Conservation (phyloP, 176 grass and related monocot species). For the Bothriochloa decipiens region DNA sequence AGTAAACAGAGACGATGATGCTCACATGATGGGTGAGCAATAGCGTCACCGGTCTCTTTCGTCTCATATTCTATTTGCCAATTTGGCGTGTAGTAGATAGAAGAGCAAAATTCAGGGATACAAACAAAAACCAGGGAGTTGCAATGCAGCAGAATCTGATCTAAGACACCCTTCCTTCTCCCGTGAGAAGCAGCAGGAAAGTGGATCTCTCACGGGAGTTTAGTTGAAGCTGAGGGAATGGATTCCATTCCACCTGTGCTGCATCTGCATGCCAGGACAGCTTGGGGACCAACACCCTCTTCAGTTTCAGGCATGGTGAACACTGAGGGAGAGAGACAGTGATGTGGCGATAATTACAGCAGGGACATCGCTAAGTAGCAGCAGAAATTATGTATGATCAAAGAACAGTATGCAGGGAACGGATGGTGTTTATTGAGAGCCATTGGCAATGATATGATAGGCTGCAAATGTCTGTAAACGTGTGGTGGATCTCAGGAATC, state of each 20-base stretch:
- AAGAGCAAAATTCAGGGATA: not conserved
- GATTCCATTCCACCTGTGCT: not conserved
- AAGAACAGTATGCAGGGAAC: not conserved
- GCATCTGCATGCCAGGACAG: not conserved
- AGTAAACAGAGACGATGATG: constrained; percentile 22
- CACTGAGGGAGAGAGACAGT: not conserved
- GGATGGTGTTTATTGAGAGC: not conserved
- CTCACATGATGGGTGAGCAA: constrained; percentile 30
- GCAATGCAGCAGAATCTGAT: constrained; percentile 16
- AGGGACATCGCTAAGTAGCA: not conserved
- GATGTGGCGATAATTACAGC: not conserved
- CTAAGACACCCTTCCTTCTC: constrained; percentile 6
- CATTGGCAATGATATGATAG: not conserved
- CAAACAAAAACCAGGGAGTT: not conserved
- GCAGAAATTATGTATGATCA: not conserved
- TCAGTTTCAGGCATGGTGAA: not conserved
- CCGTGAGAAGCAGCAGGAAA: constrained; percentile 9
- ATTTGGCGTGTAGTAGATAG: constrained; percentile 17
- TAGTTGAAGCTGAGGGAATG: not conserved
- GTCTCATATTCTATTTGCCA: not conserved
- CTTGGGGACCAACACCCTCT: not conserved
- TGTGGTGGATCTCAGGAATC: constrained; percentile 5
- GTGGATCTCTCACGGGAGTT: constrained; percentile 24
- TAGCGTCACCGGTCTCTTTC: not conserved
- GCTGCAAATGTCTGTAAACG: not conserved